Evolutionary conservation across 139 green algal species (phyloP).

Genomic region (Picochlorum sp.): DNA sequence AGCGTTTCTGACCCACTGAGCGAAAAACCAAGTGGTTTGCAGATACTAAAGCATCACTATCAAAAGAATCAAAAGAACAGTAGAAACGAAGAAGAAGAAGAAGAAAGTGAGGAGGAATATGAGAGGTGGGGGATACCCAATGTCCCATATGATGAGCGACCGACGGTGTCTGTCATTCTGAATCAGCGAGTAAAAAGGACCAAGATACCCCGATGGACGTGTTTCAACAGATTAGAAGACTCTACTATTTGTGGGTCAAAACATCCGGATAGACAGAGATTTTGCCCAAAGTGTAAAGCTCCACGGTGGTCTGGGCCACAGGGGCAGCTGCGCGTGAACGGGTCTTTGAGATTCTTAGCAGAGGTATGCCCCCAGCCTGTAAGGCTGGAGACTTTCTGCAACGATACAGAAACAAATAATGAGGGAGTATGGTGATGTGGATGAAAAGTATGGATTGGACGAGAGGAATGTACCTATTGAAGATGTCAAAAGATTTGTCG

Average conservation of each 20-base stretch:
- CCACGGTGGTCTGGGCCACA: background rate
- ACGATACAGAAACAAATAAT: background rate
- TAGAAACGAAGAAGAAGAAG: no score
- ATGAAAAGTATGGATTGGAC: background rate
- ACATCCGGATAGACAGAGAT: background rate
- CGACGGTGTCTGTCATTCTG: no score
- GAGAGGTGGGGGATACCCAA: no score
- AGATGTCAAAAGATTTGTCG: background rate
- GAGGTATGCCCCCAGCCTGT: background rate
- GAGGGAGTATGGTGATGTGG: background rate
- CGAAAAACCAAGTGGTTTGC: background rate
- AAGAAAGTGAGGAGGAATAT: no score
- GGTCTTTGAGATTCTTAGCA: background rate
- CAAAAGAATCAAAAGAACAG: no score
- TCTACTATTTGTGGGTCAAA: background rate
- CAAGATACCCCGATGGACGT: background rate
- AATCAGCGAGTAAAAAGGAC: no score
- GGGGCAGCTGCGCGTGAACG: background rate
- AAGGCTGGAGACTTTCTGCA: background rate
- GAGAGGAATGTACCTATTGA: background rate
- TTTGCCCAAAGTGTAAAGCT: background rate
- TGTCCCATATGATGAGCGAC: no score
- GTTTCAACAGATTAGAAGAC: background rate
- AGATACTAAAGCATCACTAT: background rate
- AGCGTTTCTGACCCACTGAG: background rate